Base-by-base conservation (phyloP, 495 filamentous ascomycete species). In the Penicillium taxi region DNA sequence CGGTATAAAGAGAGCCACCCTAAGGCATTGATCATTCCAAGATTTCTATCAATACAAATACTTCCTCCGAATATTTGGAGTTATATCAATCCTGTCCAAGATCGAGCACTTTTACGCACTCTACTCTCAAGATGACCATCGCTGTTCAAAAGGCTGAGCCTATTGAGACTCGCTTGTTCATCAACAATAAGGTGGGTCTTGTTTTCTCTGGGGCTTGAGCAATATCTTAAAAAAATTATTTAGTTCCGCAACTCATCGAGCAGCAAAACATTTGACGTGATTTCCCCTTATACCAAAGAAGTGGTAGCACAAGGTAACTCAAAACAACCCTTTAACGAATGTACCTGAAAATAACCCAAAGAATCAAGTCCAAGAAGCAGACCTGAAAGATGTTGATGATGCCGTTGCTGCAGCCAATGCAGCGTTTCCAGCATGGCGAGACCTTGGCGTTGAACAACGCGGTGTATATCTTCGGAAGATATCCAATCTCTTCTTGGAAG, bases 401-500 rank as follows among this genome's bases (percentile, higher is more conserved):
- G 77, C 78, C 19, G 74, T 82, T 4, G 62, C 66, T 2, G 70
- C 77, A 6, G 80, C 78, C 25, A 66, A 70, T 32, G 65, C 66
- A 4, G 76, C 80, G 6, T 75, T 78, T 45, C 73, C 72, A 13
- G 55, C 64, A n/a, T 82, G 79, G 78, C 66, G 66, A 2, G 64
- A 64, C 6, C 59, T 75, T 11, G 63, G 45, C 39, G 58, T 22
- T 59, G 67, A 13, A 25, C 41, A 64, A 28, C 66, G 77, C 9
- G 67, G 56, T 13, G 44, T 39, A 0, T 66, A 64, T 49, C 48
- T 84, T 16, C 66, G 65, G 43, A 75, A 73, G 38, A 60, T 81
- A 1, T 69, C 74, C 2, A 52, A 52, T 6, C 56, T 81, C n/a
- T 57, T 82, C 24, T 45, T 58, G 2, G 62, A 74, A 36, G 49